Conservation (phyloP, 2,329 filamentous ascomycete genomes). For the Dothideomycetidae sp. region DNA sequence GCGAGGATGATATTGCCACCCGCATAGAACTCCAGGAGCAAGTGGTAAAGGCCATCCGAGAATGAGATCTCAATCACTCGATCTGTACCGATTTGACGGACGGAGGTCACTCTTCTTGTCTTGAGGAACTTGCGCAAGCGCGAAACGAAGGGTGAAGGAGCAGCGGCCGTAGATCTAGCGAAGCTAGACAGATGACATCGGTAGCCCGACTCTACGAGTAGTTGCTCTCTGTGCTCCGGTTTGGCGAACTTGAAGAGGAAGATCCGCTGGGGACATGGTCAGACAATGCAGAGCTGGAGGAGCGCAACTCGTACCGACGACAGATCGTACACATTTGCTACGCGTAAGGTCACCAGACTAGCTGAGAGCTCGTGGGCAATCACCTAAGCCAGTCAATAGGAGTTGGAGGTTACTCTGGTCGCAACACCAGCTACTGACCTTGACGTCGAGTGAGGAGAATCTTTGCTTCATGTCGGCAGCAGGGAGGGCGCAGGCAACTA, state of each 20-base stretch:
- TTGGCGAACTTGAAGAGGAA: conserved; percentile 92
- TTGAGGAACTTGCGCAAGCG: conserved; percentile 78
- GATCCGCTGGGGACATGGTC: conserved; percentile 68
- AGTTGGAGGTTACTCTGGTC: no score
- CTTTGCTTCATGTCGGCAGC: conserved; percentile 63
- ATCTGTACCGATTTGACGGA: conserved; percentile 82
- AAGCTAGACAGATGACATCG: conserved; percentile 90
- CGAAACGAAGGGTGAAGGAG: conserved; percentile 73
- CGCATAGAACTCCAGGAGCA: conserved; percentile 94
- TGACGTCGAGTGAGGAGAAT: conserved; percentile 67
- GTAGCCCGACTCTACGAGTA: conserved; percentile 89
- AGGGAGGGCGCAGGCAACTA: background rate
- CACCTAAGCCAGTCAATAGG: no score
- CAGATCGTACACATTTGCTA: conserved; percentile 91
- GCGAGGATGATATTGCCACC: conserved; percentile 91
- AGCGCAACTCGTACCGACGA: no score
- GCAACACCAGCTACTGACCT: conserved; percentile 29
- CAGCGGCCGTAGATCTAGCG: conserved; percentile 68
- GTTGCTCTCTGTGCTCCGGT: conserved; percentile 73
- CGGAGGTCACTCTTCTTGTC: conserved; percentile 65
- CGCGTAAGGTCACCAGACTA: conserved; percentile 60
- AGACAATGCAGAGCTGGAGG: no score
- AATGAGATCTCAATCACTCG: conserved; percentile 85
- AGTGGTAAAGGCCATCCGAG: conserved; percentile 72
- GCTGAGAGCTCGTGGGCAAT: conserved; percentile 84